These are phyloP conservation scores for Geotrichum carabidarum DNA, from an alignment of 1,139 yeast species.

Conservation along the genomic window DNA sequence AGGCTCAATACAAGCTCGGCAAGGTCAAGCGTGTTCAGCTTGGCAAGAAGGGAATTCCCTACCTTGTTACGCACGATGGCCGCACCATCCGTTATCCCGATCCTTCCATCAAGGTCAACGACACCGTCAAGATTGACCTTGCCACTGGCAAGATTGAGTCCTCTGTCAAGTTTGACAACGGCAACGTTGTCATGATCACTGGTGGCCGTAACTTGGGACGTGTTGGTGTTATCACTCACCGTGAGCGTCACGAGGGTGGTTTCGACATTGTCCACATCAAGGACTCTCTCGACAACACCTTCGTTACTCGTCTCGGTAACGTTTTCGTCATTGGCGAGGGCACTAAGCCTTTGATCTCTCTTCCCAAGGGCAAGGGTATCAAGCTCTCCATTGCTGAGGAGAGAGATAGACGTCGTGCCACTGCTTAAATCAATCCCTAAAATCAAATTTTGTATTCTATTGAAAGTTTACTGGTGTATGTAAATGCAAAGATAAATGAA, in stretches of 20 bases:
- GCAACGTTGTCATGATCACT: slow-evolving; percentile 93
- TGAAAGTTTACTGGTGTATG: slow-evolving; percentile 13
- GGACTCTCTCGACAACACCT: slow-evolving; percentile 94
- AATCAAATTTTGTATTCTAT: neutral
- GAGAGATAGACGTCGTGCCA: slow-evolving; percentile 78
- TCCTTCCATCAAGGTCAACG: slow-evolving; percentile 92
- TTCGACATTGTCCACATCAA: slow-evolving; percentile 98
- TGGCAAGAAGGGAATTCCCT: slow-evolving; percentile 97
- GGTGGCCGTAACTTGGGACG: slow-evolving; percentile 99
- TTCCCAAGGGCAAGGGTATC: slow-evolving; percentile 99
- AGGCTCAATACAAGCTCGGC: slow-evolving; percentile 95
- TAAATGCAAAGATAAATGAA: slow-evolving; percentile 6
- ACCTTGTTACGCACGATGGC: slow-evolving; percentile 98
- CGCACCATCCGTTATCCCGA: slow-evolving; percentile 99
- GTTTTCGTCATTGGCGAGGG: slow-evolving; percentile 98
- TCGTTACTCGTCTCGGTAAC: slow-evolving; percentile 96
- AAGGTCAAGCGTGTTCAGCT: slow-evolving; percentile 96
- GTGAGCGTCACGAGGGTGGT: slow-evolving; percentile 99
- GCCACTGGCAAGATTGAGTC: slow-evolving; percentile 92
- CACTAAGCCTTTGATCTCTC: slow-evolving; percentile 92
- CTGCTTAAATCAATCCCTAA: slow-evolving; percentile 21
- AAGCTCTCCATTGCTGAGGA: slow-evolving; percentile 97
- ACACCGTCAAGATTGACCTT: slow-evolving; percentile 93
- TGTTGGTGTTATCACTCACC: slow-evolving; percentile 96
- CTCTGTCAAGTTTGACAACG: slow-evolving; percentile 90